phyloP scores from a whole-genome alignment of 2,329 filamentous ascomycete genomes.

The Aspergillus thermomutatus region DNA sequence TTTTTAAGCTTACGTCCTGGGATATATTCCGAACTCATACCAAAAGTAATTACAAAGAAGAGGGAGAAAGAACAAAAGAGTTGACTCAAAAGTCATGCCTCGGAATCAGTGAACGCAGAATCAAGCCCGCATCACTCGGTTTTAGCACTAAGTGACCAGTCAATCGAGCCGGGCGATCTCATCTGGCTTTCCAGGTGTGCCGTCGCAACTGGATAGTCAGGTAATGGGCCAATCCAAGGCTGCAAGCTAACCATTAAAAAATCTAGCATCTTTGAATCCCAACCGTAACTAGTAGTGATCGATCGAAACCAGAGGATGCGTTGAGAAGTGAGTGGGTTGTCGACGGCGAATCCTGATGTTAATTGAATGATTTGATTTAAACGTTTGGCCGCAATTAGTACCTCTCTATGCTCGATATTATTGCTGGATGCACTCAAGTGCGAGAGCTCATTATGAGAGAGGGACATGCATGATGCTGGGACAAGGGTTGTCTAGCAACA shows the following conservation, averaged over 20 bases:
- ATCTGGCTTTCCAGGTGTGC: background rate
- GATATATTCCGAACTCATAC: background rate
- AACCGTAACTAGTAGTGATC: background rate
- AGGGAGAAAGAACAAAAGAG: background rate
- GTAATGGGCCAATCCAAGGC: background rate
- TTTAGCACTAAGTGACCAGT: background rate
- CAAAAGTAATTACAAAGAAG: background rate
- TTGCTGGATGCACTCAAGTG: too few species aligned
- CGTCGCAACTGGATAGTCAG: background rate
- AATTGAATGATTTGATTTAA: too few species aligned
- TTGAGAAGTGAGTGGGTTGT: too few species aligned
- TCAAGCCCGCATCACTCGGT: background rate
- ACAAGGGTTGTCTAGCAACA: too few species aligned
- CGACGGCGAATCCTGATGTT: too few species aligned
- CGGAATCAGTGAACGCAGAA: background rate
- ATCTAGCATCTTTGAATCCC: background rate
- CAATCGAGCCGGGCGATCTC: background rate
- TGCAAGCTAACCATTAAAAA: background rate
- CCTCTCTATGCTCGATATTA: too few species aligned
- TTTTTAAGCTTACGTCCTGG: background rate
- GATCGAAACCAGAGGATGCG: too few species aligned
- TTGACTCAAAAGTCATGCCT: too few species aligned
- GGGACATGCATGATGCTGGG: too few species aligned
- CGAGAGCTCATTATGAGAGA: too few species aligned
- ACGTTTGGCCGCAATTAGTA: too few species aligned